Conservation (phyloP, 441 rosid species). For the Bruguiera hainesii region DNA sequence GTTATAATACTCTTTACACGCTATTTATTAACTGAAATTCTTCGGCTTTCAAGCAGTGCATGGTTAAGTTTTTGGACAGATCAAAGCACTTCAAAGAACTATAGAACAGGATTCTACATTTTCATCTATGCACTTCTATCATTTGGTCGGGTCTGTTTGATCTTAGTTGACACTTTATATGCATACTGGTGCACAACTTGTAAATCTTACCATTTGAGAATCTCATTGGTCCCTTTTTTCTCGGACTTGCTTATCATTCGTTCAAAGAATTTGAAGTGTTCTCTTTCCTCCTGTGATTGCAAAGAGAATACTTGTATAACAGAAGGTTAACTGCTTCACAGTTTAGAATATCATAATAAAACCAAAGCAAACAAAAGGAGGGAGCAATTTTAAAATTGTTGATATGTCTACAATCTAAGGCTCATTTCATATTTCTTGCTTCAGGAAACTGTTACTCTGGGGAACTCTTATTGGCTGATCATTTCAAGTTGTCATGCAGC, state of each 20-base stretch:
- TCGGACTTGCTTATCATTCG: not conserved
- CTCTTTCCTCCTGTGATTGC: no score
- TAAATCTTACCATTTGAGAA: not conserved
- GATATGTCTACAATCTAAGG: not conserved
- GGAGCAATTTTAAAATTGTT: not conserved
- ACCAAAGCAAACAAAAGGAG: not conserved
- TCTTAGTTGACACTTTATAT: constrained; percentile 2
- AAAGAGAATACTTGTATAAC: no score
- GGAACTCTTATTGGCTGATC: constrained; percentile 89
- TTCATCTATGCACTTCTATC: constrained; percentile 73
- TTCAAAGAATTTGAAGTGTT: not conserved
- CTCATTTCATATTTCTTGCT: constrained; percentile 18
- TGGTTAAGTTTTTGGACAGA: constrained; percentile 98
- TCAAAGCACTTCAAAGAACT: constrained; percentile 59
- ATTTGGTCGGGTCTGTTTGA: constrained; percentile 72
- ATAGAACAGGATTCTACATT: constrained; percentile 59
- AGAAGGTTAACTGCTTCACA: not conserved
- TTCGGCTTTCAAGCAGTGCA: constrained; percentile 83
- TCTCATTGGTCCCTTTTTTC: constrained; percentile 5
- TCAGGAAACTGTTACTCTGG: constrained; percentile 77
- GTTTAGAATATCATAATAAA: not conserved
- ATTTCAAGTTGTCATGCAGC: constrained; percentile 80
- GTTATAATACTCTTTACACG: constrained; percentile 65
- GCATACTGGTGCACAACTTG: not conserved
- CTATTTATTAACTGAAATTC: constrained; percentile 70